A percentile compares a stretch with the other conserved stretches of the same genome.
Evolutionary conservation across 2,329 filamentous ascomycete genomes (phyloP).

Genomic region (Colletotrichum abscissum): DNA sequence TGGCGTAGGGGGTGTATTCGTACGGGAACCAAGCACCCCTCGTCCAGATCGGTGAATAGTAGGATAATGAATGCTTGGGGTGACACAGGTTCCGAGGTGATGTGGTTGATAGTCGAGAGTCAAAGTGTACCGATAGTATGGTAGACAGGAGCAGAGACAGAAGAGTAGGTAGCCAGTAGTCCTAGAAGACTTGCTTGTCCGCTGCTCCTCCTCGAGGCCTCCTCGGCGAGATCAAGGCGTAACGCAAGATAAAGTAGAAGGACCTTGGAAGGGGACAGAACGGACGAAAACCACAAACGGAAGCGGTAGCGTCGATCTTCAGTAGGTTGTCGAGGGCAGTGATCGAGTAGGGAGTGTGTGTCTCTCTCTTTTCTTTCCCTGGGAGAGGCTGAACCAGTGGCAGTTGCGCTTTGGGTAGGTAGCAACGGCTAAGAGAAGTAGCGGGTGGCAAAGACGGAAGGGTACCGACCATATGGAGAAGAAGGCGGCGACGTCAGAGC

Average conservation of each 20-base stretch:
- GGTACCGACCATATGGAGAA: not conserved
- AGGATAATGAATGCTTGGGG: not conserved
- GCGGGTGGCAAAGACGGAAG: not conserved
- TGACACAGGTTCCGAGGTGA: not conserved
- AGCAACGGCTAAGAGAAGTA: not conserved
- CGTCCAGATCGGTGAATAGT: not conserved
- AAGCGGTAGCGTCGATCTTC: conserved; percentile 32
- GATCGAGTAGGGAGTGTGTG: conserved; percentile 5
- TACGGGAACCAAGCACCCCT: not conserved
- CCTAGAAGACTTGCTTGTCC: conserved; percentile 15
- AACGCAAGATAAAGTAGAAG: not conserved
- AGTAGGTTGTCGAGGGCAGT: not conserved
- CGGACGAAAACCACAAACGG: conserved; percentile 10
- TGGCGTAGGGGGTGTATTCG: not conserved
- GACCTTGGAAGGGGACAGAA: conserved; percentile 11
- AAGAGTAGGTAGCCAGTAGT: not conserved
- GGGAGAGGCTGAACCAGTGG: conserved; percentile 1
- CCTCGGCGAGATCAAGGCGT: not conserved
- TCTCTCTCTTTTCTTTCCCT: not conserved
- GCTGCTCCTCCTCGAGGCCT: conserved; percentile 7
- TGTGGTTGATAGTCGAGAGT: not conserved
- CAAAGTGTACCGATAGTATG: not conserved
- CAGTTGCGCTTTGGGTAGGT: not conserved
- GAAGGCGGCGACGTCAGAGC: not conserved
- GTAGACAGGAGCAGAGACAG: not conserved